These are phyloP conservation scores for Lachnellula occidentalis DNA, from an alignment of 2,329 filamentous ascomycete genomes.

Conservation along the genomic window DNA sequence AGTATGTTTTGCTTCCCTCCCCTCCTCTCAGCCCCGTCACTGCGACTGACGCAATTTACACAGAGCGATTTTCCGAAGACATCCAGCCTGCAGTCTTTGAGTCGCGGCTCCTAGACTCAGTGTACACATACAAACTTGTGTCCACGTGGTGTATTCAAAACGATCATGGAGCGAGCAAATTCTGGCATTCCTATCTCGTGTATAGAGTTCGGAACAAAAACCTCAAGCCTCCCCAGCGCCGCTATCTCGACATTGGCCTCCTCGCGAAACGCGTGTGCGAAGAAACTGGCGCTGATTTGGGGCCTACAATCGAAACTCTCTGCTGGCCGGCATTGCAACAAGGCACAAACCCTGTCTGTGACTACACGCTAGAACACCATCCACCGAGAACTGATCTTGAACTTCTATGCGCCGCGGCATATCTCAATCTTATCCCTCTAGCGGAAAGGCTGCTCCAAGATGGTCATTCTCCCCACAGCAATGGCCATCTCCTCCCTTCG, in stretches of 20 bases:
- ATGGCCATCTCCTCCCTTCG: slow-evolving; percentile 6
- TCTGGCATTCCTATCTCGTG: slow-evolving; percentile 16
- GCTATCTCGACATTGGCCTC: slow-evolving; percentile 7
- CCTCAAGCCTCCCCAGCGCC: background rate
- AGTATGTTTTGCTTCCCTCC: slow-evolving; percentile 3
- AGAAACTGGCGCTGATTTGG: slow-evolving; percentile 1
- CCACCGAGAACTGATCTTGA: background rate
- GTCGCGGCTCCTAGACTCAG: slow-evolving; percentile 10
- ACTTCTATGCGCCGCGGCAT: slow-evolving; percentile 9
- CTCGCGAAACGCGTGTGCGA: slow-evolving; percentile 9
- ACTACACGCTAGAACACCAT: too few relatives aligned
- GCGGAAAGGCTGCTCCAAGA: slow-evolving; percentile 6
- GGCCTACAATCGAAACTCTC: slow-evolving; percentile 7
- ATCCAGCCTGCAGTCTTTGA: slow-evolving; percentile 14
- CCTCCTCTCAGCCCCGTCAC: background rate
- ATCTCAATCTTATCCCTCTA: slow-evolving; percentile 7
- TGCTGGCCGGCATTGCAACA: slow-evolving; percentile 12
- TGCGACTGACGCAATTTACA: background rate
- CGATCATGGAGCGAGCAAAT: slow-evolving; percentile 1
- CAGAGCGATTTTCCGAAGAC: slow-evolving; percentile 1
- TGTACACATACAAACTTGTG: background rate
- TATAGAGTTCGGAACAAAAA: slow-evolving; percentile 9
- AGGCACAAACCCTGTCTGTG: background rate
- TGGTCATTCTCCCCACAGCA: background rate
- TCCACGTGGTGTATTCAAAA: slow-evolving; percentile 3